These are phyloP conservation scores for Pleurotus citrinopileatus DNA, from an alignment of 768 basidiomycete species.

Conservation along the genomic window DNA sequence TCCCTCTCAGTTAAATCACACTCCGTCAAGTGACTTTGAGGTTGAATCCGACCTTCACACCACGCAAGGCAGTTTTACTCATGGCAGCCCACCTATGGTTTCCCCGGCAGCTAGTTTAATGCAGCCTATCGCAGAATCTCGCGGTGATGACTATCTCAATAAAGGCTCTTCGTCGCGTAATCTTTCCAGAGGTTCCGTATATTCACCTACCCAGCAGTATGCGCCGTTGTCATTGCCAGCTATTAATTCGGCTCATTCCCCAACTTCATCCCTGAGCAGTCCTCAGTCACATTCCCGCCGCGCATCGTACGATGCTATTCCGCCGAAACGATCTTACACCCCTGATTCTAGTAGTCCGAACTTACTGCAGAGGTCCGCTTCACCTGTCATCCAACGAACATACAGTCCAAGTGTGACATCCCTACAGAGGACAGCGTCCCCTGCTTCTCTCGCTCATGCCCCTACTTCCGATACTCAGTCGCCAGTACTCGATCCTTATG, in stretches of 20 bases:
- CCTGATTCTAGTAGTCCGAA: not conserved
- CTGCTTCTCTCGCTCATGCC: not conserved
- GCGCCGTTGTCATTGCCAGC: not conserved
- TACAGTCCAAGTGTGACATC: not conserved
- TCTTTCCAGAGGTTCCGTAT: too few relatives aligned
- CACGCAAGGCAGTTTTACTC: too few relatives aligned
- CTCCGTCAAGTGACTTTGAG: not conserved
- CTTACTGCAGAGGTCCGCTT: not conserved
- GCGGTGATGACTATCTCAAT: too few relatives aligned
- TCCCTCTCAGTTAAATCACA: not conserved
- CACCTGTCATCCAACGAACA: not conserved
- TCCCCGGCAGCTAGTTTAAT: too few relatives aligned
- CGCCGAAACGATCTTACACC: slow-evolving; percentile 1
- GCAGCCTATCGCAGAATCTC: too few relatives aligned
- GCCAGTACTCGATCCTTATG: not conserved
- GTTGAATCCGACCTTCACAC: not conserved
- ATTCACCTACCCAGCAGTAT: not conserved
- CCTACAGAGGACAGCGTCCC: slow-evolving; percentile 7
- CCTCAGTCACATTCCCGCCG: slow-evolving; percentile 1
- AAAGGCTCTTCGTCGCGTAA: too few relatives aligned
- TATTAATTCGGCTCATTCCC: not conserved
- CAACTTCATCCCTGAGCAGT: not conserved
- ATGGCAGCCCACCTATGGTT: too few relatives aligned
- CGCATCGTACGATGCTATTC: slow-evolving; percentile 1
- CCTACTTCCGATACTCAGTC: not conserved